A percentile compares a stretch with the other conserved stretches of the same genome.
Conservation (phyloP, 805 yeast species). For the Soucietia sequanensis region DNA sequence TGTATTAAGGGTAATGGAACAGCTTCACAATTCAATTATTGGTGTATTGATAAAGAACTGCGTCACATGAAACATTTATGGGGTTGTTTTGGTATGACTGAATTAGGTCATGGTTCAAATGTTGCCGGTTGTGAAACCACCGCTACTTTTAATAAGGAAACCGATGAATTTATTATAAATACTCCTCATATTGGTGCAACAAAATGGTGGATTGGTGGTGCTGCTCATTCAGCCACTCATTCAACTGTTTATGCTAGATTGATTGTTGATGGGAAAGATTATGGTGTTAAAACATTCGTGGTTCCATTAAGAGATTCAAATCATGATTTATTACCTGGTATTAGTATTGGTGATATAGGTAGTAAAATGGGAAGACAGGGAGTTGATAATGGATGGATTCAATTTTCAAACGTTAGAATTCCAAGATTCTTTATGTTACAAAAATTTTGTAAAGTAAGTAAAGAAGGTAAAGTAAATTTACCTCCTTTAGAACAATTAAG, state of each 20-base stretch:
- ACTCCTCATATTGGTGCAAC: conserved; percentile 94
- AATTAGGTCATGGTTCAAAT: conserved; percentile 89
- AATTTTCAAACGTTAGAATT: conserved; percentile 76
- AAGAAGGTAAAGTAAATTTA: conserved; percentile 67
- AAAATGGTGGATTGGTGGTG: conserved; percentile 99
- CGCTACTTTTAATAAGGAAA: conserved; percentile 67
- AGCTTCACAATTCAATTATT: conserved; percentile 33
- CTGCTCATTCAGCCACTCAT: conserved; percentile 92
- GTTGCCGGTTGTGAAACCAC: conserved; percentile 94
- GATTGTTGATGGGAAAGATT: conserved; percentile 76
- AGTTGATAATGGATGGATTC: conserved; percentile 96
- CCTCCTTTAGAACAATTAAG: conserved; percentile 89
- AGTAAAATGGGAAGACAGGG: conserved; percentile 96
- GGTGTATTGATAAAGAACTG: conserved; percentile 36
- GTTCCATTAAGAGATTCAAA: conserved; percentile 82
- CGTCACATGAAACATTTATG: conserved; percentile 40
- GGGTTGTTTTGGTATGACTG: conserved; percentile 95
- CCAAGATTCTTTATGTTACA: conserved; percentile 83
- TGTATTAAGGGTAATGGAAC: conserved; percentile 44
- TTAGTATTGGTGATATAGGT: conserved; percentile 88
- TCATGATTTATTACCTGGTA: conserved; percentile 75
- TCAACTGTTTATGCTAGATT: conserved; percentile 82
- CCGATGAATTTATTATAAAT: conserved; percentile 69
- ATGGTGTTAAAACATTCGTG: conserved; percentile 89
- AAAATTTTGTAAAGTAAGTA: conserved; percentile 68